Conservation (phyloP, 768 basidiomycete genomes). For the Pholiota microspora region DNA sequence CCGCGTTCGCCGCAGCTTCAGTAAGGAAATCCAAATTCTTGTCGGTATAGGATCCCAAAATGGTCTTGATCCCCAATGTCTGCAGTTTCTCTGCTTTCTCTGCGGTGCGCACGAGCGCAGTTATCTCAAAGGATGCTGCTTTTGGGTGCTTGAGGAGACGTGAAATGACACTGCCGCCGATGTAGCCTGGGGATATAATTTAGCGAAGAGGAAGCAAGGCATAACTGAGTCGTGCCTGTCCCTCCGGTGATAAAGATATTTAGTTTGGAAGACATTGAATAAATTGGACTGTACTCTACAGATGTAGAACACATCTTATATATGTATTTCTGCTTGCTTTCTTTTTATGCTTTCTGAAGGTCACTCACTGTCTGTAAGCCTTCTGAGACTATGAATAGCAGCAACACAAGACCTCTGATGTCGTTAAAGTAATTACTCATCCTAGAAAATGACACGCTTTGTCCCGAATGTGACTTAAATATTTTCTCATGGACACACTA, state of each 20-base stretch:
- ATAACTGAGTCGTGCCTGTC: not conserved
- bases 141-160: constrained; percentile 37
- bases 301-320: no score
- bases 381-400: no score
- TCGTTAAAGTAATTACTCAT: no score
- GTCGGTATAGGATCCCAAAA: constrained; percentile 40
- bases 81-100: constrained; percentile 44
- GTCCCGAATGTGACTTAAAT: no score
- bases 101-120: constrained; percentile 38
- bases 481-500: no score
- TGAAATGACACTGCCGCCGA: constrained; percentile 41
- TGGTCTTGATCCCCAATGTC: constrained; percentile 30
- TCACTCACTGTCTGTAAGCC: no score
- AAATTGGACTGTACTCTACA: no score
- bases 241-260: constrained; percentile 7
- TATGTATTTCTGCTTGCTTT: no score
- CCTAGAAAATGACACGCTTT: no score
- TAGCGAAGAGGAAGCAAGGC: not conserved
- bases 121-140: constrained; percentile 33
- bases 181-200: constrained; percentile 33
- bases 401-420: no score
- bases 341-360: no score
- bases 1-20: no score
- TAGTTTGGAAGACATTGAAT: not conserved
- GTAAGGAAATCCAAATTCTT: constrained; percentile 33